Evolutionary conservation across 2,329 filamentous ascomycete genomes (phyloP).

Genomic region (Dothidotthia symphoricarpi): DNA sequence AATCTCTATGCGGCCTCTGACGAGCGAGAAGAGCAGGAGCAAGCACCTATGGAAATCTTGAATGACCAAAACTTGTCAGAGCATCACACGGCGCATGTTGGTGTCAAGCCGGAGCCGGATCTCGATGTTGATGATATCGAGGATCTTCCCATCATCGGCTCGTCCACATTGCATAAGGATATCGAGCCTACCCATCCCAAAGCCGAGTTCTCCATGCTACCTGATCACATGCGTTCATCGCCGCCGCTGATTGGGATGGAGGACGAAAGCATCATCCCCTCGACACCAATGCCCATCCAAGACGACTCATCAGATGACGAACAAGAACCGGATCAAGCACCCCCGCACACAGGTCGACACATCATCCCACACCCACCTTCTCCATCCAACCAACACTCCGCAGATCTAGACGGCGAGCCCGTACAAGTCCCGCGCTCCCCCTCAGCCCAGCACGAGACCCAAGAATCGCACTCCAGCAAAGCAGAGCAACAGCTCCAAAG

Average conservation of each 20-base stretch:
- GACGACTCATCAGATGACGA: conserved; percentile 25
- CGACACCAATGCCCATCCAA: conserved; percentile 27
- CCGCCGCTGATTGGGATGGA: conserved; percentile 9
- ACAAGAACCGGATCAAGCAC: conserved; percentile 3
- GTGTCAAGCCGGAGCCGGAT: conserved; percentile 7
- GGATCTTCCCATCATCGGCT: too few relatives aligned
- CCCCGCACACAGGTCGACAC: conserved; percentile 3
- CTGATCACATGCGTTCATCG: conserved; percentile 12
- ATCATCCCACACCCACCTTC: conserved; percentile 1
- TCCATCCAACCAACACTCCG: conserved; percentile 6
- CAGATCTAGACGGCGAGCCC: conserved; percentile 19
- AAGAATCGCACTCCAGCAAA: conserved; percentile 32
- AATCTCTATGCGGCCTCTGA: conserved; percentile 11
- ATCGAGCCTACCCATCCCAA: background rate
- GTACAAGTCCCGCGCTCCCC: conserved; percentile 28
- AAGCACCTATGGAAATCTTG: background rate
- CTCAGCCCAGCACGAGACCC: conserved; percentile 18
- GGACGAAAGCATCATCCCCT: conserved; percentile 14
- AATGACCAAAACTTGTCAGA: conserved; percentile 6
- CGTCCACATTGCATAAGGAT: background rate
- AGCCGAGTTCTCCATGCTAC: background rate
- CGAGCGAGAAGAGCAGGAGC: conserved; percentile 19
- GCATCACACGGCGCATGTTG: conserved; percentile 2
- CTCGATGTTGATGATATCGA: background rate
- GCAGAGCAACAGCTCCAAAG: conserved; percentile 35